These are phyloP conservation scores for Austroboletus eburneus DNA, from an alignment of 768 basidiomycete genomes.

Conservation along the genomic window DNA sequence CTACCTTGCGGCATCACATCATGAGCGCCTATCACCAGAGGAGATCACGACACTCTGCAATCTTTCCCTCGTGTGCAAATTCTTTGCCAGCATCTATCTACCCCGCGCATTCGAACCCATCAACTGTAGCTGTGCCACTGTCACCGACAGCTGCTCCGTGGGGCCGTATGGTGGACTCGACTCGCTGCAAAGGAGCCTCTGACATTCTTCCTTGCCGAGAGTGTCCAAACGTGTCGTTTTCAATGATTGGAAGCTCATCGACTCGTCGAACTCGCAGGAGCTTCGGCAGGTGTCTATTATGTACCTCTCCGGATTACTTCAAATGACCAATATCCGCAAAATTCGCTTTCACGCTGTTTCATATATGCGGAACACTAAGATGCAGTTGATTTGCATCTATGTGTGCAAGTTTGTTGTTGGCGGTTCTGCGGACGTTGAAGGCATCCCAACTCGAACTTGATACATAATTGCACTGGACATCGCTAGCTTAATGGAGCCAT, in stretches of 20 bases:
- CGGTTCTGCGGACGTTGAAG: not conserved
- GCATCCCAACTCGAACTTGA: not conserved
- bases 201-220: not conserved
- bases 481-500: not conserved
- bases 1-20: not conserved
- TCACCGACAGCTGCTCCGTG: not conserved
- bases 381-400: not conserved
- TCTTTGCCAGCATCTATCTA: not conserved
- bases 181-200: not conserved
- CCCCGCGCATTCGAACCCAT: not conserved
- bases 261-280: not conserved
- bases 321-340: not conserved
- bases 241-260: not conserved
- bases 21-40: not conserved
- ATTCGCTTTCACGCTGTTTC: not conserved
- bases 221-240: not conserved
- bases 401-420: not conserved
- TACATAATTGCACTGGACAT: not conserved
- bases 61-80: not conserved
- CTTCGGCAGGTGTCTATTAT: not conserved
- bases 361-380: not conserved
- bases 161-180: not conserved
- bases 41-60: not conserved
- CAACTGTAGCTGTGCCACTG: not conserved
- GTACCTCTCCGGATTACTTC: not conserved